Evolutionary conservation across 225 moss, liverwort and hornwort species (phyloP).

Genomic region (Bryum argenteum): DNA sequence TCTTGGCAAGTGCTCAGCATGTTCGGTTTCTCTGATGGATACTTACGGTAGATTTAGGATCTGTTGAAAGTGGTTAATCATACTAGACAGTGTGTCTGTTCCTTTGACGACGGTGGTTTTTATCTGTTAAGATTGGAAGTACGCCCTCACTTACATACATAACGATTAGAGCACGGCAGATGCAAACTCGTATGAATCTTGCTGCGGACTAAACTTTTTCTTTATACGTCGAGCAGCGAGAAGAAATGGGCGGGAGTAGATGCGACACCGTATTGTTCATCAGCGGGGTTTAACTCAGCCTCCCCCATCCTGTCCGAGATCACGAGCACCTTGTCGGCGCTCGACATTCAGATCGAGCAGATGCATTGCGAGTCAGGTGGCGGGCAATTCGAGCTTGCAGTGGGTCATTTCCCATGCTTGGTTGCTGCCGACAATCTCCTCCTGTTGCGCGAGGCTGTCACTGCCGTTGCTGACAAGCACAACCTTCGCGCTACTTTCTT

Average conservation of each 20-base stretch:
- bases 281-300: conserved; percentile 69
- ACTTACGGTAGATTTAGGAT: too few relatives aligned
- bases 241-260: conserved; percentile 81
- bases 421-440: conserved; percentile 83
- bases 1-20: too few relatives aligned
- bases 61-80: too few relatives aligned
- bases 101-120: neutral
- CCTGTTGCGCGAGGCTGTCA: conserved; percentile 77
- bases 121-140: too few relatives aligned
- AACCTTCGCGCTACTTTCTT: conserved; percentile 77
- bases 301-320: conserved; percentile 64
- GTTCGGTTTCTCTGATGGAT: too few relatives aligned
- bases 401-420: conserved; percentile 66
- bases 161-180: neutral
- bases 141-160: neutral
- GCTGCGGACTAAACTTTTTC: neutral
- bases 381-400: conserved; percentile 88
- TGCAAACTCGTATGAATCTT: too few relatives aligned
- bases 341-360: conserved; percentile 84
- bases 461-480: conserved; percentile 61
- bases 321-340: conserved; percentile 63
- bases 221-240: too few relatives aligned
- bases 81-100: neutral
- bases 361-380: conserved; percentile 89
- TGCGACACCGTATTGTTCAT: conserved; percentile 72